Evolutionary conservation across 345 rosid genomes (phyloP).

Genomic region (Toxicodendron radicans): DNA sequence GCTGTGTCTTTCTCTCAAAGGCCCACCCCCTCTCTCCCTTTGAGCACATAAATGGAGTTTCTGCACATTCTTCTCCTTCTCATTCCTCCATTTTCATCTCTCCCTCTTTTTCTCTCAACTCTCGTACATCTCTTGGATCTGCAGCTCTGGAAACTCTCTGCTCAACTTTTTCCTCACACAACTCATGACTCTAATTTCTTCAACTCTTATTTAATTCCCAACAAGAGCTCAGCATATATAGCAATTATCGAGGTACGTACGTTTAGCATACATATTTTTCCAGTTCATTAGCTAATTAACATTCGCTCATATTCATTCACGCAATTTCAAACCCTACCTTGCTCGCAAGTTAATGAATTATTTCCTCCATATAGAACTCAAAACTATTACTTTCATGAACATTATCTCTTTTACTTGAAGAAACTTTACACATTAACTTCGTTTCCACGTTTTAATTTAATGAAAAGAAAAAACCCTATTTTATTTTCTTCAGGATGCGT

Average conservation of each 20-base stretch:
- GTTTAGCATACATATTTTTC: no score
- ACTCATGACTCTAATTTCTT: constrained; percentile 16
- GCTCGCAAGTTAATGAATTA: no score
- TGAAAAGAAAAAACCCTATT: background rate
- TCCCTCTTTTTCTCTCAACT: constrained; percentile 15
- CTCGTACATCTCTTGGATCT: constrained; percentile 43
- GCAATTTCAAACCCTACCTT: constrained; percentile 1
- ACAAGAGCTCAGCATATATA: background rate
- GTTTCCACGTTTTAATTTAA: background rate
- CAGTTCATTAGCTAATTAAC: no score
- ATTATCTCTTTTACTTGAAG: no score
- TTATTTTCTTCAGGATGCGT: constrained; percentile 42
- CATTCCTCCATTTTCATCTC: constrained; percentile 21
- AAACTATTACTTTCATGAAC: background rate
- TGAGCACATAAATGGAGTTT: constrained; percentile 51
- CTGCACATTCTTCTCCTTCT: constrained; percentile 41
- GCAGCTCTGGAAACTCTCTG: constrained; percentile 31
- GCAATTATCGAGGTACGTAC: constrained; percentile 21
- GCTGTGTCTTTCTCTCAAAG: constrained; percentile 74
- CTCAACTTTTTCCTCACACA: constrained; percentile 16
- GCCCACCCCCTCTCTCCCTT: constrained; percentile 61
- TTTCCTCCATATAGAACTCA: no score
- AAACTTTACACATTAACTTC: background rate
- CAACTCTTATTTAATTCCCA: constrained; percentile 10
- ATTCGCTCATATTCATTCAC: background rate